Evolutionary conservation across 257 asterid species (phyloP).

Genomic region (Catharanthus roseus): DNA sequence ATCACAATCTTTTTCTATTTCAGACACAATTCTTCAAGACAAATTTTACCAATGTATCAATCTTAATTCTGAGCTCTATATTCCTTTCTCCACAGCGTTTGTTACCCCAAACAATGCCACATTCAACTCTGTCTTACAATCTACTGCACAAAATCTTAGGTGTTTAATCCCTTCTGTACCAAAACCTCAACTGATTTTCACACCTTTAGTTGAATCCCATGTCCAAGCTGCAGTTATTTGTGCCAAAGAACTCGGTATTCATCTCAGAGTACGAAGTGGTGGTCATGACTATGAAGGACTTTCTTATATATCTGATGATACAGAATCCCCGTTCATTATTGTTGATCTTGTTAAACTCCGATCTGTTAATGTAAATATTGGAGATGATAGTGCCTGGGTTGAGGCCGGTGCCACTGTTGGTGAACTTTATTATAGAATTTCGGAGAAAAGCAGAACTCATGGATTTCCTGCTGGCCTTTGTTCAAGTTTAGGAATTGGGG

Average conservation of each 20-base stretch:
- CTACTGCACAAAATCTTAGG: conserved; percentile 35
- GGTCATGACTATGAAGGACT: conserved; percentile 5
- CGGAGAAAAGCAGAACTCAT: no score
- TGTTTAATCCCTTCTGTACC: conserved; percentile 25
- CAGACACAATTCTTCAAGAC: conserved; percentile 13
- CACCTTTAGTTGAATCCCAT: conserved; percentile 30
- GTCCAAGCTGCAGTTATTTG: conserved; percentile 37
- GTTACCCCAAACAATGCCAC: conserved; percentile 24
- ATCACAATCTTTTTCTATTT: conserved; percentile 10
- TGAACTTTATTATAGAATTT: no score
- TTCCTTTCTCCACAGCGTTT: conserved; percentile 28
- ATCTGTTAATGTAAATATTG: no score
- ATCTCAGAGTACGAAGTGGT: conserved; percentile 32
- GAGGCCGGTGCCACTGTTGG: no score
- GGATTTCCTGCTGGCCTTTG: no score
- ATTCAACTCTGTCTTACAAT: conserved; percentile 19
- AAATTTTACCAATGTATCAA: conserved; percentile 24
- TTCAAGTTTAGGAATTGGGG: no score
- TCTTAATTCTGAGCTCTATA: conserved; percentile 23
- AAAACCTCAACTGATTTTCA: conserved; percentile 34
- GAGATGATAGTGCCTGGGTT: no score
- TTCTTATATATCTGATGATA: no score
- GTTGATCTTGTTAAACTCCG: no score
- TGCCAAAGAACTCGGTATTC: conserved; percentile 22
- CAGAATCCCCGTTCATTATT: no score